phyloP scores from a whole-genome alignment of 2,329 filamentous ascomycete species.

The Trichoderma oligosporum region DNA sequence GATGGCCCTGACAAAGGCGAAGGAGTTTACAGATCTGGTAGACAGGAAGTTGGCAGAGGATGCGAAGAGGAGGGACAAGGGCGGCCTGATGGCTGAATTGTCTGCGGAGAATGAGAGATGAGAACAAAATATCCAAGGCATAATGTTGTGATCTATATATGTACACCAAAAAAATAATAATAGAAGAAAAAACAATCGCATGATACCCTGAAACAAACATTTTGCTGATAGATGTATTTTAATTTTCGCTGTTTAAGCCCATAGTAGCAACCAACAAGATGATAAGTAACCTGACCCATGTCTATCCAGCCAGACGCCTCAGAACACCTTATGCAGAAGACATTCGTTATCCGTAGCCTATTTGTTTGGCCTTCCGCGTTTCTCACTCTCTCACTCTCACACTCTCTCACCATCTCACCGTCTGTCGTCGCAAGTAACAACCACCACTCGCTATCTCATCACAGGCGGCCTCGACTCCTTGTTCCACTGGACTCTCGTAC shows the following conservation, averaged over 20 bases:
- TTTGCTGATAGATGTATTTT: conserved; percentile 1
- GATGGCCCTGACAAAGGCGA: conserved; percentile 72
- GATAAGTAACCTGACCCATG: conserved; percentile 7
- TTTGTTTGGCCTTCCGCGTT: not conserved
- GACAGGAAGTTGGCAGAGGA: conserved; percentile 73
- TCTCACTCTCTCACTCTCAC: too few relatives aligned
- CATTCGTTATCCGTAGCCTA: not conserved
- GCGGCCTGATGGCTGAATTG: conserved; percentile 71
- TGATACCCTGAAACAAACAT: conserved; percentile 29
- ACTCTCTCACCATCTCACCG: too few relatives aligned
- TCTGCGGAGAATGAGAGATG: conserved; percentile 78
- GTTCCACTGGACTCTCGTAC: conserved; percentile 91
- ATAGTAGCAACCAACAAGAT: conserved; percentile 7
- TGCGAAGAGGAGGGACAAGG: conserved; percentile 70
- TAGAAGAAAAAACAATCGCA: conserved; percentile 24
- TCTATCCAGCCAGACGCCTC: conserved; percentile 15
- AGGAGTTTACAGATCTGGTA: conserved; percentile 72
- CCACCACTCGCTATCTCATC: conserved; percentile 63
- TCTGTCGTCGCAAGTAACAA: not conserved
- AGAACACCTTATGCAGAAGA: not conserved
- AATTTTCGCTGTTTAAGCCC: not conserved
- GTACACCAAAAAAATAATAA: not conserved
- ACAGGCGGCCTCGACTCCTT: conserved; percentile 88
- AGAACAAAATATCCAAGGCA: conserved; percentile 17
- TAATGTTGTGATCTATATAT: conserved; percentile 10